Evolutionary conservation across 768 basidiomycete species (phyloP).

Genomic region (Postia placenta): DNA sequence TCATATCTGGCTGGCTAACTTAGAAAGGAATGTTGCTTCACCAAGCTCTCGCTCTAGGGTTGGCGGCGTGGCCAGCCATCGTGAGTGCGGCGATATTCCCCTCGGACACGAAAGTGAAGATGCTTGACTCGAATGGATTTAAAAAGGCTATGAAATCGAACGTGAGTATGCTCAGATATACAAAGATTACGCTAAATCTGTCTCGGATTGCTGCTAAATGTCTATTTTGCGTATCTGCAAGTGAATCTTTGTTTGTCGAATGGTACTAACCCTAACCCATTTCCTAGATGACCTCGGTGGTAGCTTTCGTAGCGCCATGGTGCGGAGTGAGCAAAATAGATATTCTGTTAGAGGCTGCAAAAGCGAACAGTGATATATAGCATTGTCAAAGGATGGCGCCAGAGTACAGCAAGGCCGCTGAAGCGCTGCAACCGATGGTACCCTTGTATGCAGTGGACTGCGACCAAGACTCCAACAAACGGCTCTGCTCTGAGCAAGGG

Average conservation of each 20-base stretch:
- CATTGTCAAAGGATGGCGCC: conserved; percentile 86
- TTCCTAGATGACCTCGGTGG: conserved; percentile 31
- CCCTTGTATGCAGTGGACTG: conserved; percentile 94
- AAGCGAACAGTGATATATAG: conserved; percentile 26
- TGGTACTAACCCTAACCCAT: conserved; percentile 3
- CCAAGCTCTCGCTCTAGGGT: conserved; percentile 21
- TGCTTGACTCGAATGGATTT: conserved; percentile 66
- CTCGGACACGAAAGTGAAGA: conserved; percentile 50
- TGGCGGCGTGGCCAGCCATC: conserved; percentile 39
- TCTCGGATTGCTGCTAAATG: neutral
- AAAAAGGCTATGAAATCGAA: conserved; percentile 68
- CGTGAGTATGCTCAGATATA: conserved; percentile 36
- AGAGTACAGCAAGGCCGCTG: conserved; percentile 78
- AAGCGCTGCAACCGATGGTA: conserved; percentile 72
- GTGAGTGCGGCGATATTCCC: conserved; percentile 46
- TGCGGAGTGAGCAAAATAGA: conserved; percentile 58
- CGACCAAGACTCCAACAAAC: conserved; percentile 75
- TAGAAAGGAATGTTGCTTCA: conserved; percentile 15
- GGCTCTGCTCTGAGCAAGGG: conserved; percentile 76
- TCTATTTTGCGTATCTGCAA: neutral
- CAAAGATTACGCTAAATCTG: neutral
- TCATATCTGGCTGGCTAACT: too few species aligned
- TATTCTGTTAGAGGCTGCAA: neutral
- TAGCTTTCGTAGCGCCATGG: conserved; percentile 96
- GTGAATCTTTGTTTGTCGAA: neutral